These are phyloP conservation scores for Diaporthe destruens DNA, from an alignment of 2,329 filamentous ascomycete genomes.

Conservation along the genomic window DNA sequence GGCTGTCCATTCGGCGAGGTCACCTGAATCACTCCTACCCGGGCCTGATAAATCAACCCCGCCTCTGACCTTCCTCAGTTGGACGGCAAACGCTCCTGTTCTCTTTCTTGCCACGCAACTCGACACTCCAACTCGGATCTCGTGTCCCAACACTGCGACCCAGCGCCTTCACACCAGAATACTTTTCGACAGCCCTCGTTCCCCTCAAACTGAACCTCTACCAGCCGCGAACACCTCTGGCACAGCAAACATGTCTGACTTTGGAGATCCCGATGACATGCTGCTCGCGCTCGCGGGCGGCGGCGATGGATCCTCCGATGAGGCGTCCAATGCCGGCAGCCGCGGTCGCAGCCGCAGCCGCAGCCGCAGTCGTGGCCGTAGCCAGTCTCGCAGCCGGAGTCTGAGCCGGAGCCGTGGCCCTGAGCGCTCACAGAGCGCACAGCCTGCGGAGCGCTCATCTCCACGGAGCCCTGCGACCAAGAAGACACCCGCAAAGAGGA, in stretches of 20 bases:
- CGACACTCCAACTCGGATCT: not conserved
- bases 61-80: not conserved
- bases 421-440: constrained; percentile 53
- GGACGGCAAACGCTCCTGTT: not conserved
- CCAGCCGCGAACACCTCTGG: not conserved
- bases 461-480: constrained; percentile 51
- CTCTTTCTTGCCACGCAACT: constrained; percentile 30
- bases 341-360: constrained; percentile 55
- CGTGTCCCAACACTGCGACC: not conserved
- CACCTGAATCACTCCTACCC: not conserved
- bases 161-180: not conserved
- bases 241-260: constrained; percentile 76
- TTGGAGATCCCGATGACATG: constrained; percentile 80
- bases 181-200: not conserved
- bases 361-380: constrained; percentile 50
- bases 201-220: not conserved
- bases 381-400: constrained; percentile 44
- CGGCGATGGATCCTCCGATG: constrained; percentile 71
- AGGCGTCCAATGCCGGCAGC: constrained; percentile 66
- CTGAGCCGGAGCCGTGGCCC: constrained; percentile 27
- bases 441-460: constrained; percentile 32
- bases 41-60: constrained; percentile 1
- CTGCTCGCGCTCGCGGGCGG: constrained; percentile 90
- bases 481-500: constrained; percentile 58
- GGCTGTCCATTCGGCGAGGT: constrained; percentile 20